Evolutionary conservation across 2,329 filamentous ascomycete species (phyloP), one percentile per base, ranked within the genome.

Genomic region (Hyphodiscus sp.): DNA sequence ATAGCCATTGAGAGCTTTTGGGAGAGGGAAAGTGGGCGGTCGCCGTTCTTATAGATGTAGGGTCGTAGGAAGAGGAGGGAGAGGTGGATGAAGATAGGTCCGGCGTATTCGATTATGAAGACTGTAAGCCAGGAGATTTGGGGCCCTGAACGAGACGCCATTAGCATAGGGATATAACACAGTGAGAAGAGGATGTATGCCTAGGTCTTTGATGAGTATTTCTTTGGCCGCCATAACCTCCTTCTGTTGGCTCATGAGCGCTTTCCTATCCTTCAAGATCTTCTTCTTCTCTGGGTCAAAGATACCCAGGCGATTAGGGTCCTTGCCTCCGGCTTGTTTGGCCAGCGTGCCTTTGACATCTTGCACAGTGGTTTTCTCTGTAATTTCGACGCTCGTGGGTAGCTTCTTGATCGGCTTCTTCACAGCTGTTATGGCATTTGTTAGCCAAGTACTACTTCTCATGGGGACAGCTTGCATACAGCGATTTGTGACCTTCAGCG

Each of bases 71-170:
- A 71, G 70, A 91, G 75, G 69, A 86, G 77, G 63, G 89, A 76
- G 45, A 82, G 81, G 74, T 96, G 91, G 74, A 97, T 87, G 65
- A 96, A 73, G 65, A 97, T 80, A 6, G 94, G 94, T 3, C 94
- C 94, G 61, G 94, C 74, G 72, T 99, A 99, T 74, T 99, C 94
- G 75, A 96, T 85, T 58, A 96, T 75, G 77, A 92, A 99, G 70
- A 97, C 92, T 56, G 89, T 94, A 60, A 84, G 85, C 94, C 94
- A 99, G 58, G 83, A 83, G 52, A 96, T 86, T 71, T 99, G 94
- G 47, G 85, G 82, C 16, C 94, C 91, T 95, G 20, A 2, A 16
- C 20, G 29, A 47, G 41, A 41, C 16, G 29, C 23, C 7, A 16
- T 20, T 13, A 23, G 9, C 1, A 15, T n/a, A 20, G 4, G 6